phyloP scores from a whole-genome alignment of 345 rosid species.

The Lepidium aucheri region DNA sequence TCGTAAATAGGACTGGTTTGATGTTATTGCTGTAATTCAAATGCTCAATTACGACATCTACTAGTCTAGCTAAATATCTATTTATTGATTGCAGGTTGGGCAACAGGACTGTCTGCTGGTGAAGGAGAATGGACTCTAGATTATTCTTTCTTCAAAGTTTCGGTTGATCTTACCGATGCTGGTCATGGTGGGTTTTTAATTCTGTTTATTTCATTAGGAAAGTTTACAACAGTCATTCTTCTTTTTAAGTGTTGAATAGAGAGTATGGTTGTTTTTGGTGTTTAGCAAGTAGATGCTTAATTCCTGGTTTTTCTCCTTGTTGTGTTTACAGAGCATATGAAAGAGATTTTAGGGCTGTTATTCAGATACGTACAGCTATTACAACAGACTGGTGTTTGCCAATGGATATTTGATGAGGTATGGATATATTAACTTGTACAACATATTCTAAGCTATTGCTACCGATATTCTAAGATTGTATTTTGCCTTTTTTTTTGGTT shows the following conservation, averaged over 20 bases:
- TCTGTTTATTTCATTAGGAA: background rate
- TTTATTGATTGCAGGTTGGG: conserved; percentile 62
- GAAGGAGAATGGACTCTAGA: conserved; percentile 63
- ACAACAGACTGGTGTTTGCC: conserved; percentile 68
- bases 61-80: background rate
- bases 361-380: conserved; percentile 74
- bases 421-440: background rate
- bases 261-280: conserved; percentile 2
- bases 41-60: background rate
- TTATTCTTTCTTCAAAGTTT: conserved; percentile 66
- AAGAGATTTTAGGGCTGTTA: conserved; percentile 67
- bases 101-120: conserved; percentile 63
- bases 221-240: background rate
- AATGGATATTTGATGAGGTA: conserved; percentile 99
- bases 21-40: background rate
- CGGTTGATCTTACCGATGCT: conserved; percentile 76
- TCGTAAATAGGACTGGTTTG: background rate
- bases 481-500: background rate
- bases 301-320: background rate
- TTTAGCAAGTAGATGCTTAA: conserved; percentile 4
- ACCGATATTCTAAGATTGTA: background rate
- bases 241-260: background rate
- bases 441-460: background rate
- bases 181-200: conserved; percentile 64
- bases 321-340: conserved; percentile 64